Percentiles rank a stretch among this genome's conserved stretches.
These are phyloP conservation scores for Senecio squalidus DNA, from an alignment of 140 eudicot species.

Conservation along the genomic window DNA sequence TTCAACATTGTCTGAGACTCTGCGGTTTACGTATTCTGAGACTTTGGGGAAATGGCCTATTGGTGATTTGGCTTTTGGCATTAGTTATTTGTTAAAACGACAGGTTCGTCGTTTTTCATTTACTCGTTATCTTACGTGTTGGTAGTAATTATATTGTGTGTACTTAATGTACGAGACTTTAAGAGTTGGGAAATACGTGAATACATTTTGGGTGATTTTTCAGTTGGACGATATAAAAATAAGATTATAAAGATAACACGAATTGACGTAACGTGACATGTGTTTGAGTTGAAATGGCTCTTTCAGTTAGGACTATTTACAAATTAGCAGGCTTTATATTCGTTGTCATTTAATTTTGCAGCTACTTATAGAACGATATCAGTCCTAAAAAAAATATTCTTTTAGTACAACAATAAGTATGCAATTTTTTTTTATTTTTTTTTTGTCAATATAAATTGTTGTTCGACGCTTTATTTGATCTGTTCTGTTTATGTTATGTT, in stretches of 20 bases:
- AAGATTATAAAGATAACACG: too few species aligned
- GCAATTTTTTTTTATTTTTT: background rate
- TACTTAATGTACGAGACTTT: too few species aligned
- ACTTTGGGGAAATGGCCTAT: conserved; percentile 99
- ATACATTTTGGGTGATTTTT: background rate
- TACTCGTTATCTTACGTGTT: background rate
- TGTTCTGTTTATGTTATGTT: background rate
- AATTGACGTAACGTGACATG: background rate
- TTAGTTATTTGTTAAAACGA: conserved; percentile 71
- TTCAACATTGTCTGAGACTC: conserved; percentile 90
- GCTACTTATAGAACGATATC: background rate
- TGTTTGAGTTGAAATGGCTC: background rate
- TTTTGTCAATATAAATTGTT: background rate
- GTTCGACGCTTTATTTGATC: background rate
- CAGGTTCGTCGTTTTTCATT: conserved; percentile 42
- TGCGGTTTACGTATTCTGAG: conserved; percentile 91
- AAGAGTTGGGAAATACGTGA: too few species aligned
- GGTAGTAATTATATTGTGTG: too few species aligned
- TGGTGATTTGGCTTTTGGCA: conserved; percentile 99
- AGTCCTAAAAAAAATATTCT: background rate
- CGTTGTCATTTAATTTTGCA: background rate
- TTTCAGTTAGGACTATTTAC: background rate
- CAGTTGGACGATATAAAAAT: background rate
- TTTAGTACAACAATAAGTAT: background rate
- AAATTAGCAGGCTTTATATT: background rate